Evolutionary conservation across 306 rosid species (phyloP).

Genomic region (Fagus crenata): DNA sequence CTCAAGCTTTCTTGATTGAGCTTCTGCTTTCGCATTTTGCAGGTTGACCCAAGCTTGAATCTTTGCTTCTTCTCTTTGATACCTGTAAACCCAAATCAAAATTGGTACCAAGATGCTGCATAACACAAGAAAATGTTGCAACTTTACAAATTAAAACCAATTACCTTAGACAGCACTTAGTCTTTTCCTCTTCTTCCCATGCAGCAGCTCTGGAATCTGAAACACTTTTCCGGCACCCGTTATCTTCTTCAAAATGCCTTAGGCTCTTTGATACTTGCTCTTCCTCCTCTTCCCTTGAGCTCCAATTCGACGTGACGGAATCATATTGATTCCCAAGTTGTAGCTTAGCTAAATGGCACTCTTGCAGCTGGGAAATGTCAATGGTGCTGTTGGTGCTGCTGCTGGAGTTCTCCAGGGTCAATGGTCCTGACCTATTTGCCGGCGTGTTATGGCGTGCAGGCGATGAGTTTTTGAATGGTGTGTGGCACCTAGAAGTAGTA

Average conservation of each 20-base stretch:
- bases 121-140: slow-evolving; percentile 15
- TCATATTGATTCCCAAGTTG: slow-evolving; percentile 72
- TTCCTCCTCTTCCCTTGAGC: slow-evolving; percentile 93
- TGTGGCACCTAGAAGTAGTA: slow-evolving; percentile 85
- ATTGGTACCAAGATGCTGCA: neutral
- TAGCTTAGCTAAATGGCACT: slow-evolving; percentile 80
- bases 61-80: slow-evolving; percentile 96
- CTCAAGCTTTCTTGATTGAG: slow-evolving; percentile 95
- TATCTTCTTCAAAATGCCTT: slow-evolving; percentile 66
- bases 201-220: slow-evolving; percentile 67
- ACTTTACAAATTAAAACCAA: neutral
- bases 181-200: slow-evolving; percentile 91
- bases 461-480: slow-evolving; percentile 79
- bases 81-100: slow-evolving; percentile 47
- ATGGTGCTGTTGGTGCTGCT: slow-evolving; percentile 36
- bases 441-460: slow-evolving; percentile 96
- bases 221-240: slow-evolving; percentile 50
- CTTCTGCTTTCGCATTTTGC: slow-evolving; percentile 98
- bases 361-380: slow-evolving; percentile 74
- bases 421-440: slow-evolving; percentile 76
- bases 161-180: slow-evolving; percentile 79
- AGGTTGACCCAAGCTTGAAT: slow-evolving; percentile 97
- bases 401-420: slow-evolving; percentile 43
- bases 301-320: slow-evolving; percentile 73
- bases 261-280: slow-evolving; percentile 91